These are phyloP conservation scores for Puccinellia tenuiflora DNA, from an alignment of 176 grass and related monocot genomes.

Conservation along the genomic window DNA sequence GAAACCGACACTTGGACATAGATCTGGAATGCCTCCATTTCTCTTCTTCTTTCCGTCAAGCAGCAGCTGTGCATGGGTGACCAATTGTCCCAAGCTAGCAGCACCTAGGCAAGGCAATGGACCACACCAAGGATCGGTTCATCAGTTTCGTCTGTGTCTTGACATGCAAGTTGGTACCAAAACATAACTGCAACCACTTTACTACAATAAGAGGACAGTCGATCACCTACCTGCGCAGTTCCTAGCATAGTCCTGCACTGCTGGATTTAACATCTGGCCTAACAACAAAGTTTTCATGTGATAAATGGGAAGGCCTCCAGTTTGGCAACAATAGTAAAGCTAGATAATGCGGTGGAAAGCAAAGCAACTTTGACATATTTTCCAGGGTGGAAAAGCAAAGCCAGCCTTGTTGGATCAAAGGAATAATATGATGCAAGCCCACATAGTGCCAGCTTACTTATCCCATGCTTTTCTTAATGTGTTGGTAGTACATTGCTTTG, in stretches of 20 bases:
- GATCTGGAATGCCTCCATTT: not conserved
- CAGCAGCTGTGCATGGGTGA: not conserved
- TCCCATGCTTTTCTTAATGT: not conserved
- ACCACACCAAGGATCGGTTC: conserved; percentile 1
- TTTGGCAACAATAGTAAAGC: not conserved
- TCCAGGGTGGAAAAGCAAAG: conserved; percentile 12
- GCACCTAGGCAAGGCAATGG: not conserved
- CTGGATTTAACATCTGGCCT: not conserved
- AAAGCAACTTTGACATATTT: not conserved
- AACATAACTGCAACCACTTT: conserved; percentile 13
- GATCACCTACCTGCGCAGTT: conserved; percentile 12
- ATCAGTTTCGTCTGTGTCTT: not conserved
- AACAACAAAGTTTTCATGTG: conserved; percentile 26
- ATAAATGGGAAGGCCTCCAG: not conserved
- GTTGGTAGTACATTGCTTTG: not conserved
- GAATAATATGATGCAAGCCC: not conserved
- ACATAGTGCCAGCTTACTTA: not conserved
- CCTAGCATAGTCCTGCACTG: not conserved
- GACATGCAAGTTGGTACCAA: conserved; percentile 6
- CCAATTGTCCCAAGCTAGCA: not conserved
- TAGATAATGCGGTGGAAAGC: not conserved
- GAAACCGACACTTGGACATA: not conserved
- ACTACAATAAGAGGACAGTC: not conserved
- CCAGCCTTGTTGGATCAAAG: not conserved
- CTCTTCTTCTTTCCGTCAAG: not conserved